Evolutionary conservation across 257 asterid species (phyloP).

Genomic region (Sherardia arvensis): DNA sequence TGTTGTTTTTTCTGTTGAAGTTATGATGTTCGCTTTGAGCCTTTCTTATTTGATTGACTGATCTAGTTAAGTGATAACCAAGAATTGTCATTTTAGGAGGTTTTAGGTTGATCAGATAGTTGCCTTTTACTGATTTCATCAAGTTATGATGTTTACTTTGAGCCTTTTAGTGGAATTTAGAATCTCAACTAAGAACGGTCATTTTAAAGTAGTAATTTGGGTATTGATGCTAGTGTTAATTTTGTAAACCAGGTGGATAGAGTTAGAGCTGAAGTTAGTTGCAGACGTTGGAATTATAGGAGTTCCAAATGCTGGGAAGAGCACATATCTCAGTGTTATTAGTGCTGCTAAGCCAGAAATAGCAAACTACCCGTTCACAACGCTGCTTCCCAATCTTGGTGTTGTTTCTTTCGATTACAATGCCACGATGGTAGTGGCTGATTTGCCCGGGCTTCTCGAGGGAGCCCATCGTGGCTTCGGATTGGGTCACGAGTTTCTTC

Average conservation of each 20-base stretch:
- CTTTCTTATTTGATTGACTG: background rate
- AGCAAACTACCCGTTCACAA: conserved; percentile 94
- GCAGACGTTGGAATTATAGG: conserved; percentile 98
- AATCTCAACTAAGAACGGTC: background rate
- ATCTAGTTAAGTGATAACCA: background rate
- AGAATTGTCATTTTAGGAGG: background rate
- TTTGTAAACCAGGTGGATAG: conserved; percentile 71
- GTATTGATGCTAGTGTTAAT: background rate
- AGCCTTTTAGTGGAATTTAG: background rate
- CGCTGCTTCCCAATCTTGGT: conserved; percentile 97
- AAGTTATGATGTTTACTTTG: background rate
- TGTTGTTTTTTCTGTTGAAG: background rate
- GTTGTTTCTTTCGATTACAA: conserved; percentile 87
- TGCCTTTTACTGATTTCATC: background rate
- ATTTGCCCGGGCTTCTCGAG: conserved; percentile 90
- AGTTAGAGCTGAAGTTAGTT: conserved; percentile 88
- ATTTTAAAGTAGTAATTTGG: background rate
- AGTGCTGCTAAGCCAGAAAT: conserved; percentile 90
- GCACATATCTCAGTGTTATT: conserved; percentile 85
- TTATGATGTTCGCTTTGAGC: background rate
- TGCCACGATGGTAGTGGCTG: conserved; percentile 85
- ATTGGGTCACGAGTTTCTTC: conserved; percentile 91
- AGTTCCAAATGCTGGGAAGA: conserved; percentile 97
- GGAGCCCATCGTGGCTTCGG: conserved; percentile 98
- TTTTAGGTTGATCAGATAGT: background rate